These are phyloP conservation scores for Nepenthes mirabilis DNA, from an alignment of 148 eudicot species.

Conservation along the genomic window DNA sequence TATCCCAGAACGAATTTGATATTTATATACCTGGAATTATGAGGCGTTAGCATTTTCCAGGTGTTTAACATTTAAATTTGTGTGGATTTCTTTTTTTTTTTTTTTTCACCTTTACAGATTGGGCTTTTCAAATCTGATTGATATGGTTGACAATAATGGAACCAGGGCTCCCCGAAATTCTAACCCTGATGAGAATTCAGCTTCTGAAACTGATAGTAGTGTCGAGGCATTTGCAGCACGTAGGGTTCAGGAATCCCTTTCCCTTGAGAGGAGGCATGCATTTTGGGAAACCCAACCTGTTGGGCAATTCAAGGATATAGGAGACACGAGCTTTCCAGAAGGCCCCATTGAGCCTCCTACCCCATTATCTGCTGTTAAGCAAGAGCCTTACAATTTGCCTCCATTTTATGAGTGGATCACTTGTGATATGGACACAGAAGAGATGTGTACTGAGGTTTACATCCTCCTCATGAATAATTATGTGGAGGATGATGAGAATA, in stretches of 20 bases:
- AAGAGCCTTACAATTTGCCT: conserved; percentile 70
- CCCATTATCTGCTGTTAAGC: conserved; percentile 51
- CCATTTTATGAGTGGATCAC: conserved; percentile 72
- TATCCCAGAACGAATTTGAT: too few relatives aligned
- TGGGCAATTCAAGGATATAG: conserved; percentile 58
- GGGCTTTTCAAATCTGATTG: conserved; percentile 1
- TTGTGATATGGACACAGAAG: conserved; percentile 68
- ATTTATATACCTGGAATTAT: too few relatives aligned
- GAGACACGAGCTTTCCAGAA: conserved; percentile 46
- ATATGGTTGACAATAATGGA: conserved; percentile 31
- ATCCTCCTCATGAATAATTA: conserved; percentile 59
- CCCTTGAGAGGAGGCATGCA: conserved; percentile 42
- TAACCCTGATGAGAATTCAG: conserved; percentile 18
- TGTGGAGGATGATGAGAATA: conserved; percentile 91
- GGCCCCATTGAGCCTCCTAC: conserved; percentile 63
- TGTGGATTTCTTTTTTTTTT: background rate
- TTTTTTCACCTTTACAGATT: conserved; percentile 5
- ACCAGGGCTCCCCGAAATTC: conserved; percentile 14
- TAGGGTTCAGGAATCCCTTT: conserved; percentile 53
- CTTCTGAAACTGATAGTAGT: conserved; percentile 15
- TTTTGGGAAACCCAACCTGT: conserved; percentile 83
- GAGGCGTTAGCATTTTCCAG: too few relatives aligned
- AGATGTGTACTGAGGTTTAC: conserved; percentile 69
- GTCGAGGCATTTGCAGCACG: conserved; percentile 31
- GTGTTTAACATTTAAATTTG: too few relatives aligned